These are phyloP conservation scores for Hyaloperonospora brassicae DNA, from an alignment of 352 stramenopile species.

Conservation along the genomic window DNA sequence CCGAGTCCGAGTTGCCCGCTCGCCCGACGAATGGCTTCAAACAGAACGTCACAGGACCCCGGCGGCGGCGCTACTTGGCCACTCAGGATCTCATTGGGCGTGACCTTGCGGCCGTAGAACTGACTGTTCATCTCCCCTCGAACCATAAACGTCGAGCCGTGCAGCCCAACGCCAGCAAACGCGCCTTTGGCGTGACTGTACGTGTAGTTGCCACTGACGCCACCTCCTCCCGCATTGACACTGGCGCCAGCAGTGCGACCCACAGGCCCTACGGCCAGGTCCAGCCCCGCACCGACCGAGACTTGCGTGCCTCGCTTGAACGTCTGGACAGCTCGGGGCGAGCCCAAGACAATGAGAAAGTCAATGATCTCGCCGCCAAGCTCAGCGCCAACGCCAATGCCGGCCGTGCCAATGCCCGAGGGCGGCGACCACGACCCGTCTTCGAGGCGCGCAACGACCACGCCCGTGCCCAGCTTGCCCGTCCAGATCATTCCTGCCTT, in stretches of 20 bases:
- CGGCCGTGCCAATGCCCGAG: conserved; percentile 73
- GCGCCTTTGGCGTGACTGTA: conserved; percentile 79
- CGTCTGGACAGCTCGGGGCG: conserved; percentile 52
- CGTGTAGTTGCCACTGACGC: conserved; percentile 77
- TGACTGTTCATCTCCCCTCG: conserved; percentile 78
- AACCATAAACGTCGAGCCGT: conserved; percentile 78
- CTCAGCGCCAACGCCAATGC: conserved; percentile 74
- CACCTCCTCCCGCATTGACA: conserved; percentile 68
- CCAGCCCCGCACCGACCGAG: conserved; percentile 65
- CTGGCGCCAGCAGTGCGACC: conserved; percentile 61
- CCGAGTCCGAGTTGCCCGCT: conserved; percentile 18
- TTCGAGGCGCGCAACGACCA: conserved; percentile 71
- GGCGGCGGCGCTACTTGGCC: conserved; percentile 58
- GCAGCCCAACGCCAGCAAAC: conserved; percentile 70
- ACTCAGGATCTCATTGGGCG: conserved; percentile 72
- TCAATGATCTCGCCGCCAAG: conserved; percentile 83
- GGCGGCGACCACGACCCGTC: conserved; percentile 79
- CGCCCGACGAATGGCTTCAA: conserved; percentile 57
- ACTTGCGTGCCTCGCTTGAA: conserved; percentile 83
- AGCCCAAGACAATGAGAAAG: conserved; percentile 86
- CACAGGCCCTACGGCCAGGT: conserved; percentile 67
- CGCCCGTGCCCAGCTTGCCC: conserved; percentile 73
- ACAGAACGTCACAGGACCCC: conserved; percentile 59
- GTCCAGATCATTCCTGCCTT: conserved; percentile 84
- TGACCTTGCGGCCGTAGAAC: conserved; percentile 79